A percentile compares a stretch with the other conserved stretches of the same genome.
Evolutionary conservation across 352 stramenopile species (phyloP).

Genomic region (Plasmopara muralis): DNA sequence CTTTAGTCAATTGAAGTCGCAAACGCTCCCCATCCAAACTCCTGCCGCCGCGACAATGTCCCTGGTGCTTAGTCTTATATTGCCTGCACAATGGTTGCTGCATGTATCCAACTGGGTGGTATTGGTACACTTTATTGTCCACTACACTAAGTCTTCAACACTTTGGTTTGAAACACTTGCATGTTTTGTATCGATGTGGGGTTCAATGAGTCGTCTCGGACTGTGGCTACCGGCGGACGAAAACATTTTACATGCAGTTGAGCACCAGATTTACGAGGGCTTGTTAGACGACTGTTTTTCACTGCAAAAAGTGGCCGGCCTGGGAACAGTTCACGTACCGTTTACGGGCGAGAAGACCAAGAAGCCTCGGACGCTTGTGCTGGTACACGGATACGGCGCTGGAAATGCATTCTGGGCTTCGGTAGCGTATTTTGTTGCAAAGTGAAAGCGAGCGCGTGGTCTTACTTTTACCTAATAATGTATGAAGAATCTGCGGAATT

Average conservation of each 20-base stretch:
- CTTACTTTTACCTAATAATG: no score
- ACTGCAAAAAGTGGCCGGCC: no score
- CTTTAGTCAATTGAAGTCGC: slow-evolving; percentile 10
- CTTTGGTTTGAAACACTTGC: slow-evolving; percentile 10
- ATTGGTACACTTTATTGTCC: slow-evolving; percentile 13
- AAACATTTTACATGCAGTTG: slow-evolving; percentile 4
- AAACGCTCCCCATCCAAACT: slow-evolving; percentile 6
- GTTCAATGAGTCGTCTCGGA: slow-evolving; percentile 17
- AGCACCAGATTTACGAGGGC: no score
- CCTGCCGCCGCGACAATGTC: slow-evolving; percentile 9
- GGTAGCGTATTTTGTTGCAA: no score
- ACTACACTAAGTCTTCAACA: neutral
- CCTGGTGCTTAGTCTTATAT: slow-evolving; percentile 7
- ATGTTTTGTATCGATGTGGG: slow-evolving; percentile 24
- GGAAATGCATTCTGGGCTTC: no score
- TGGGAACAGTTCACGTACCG: no score
- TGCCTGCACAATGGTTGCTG: slow-evolving; percentile 14
- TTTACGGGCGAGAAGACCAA: no score
- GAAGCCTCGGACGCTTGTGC: no score
- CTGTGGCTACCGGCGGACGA: slow-evolving; percentile 47
- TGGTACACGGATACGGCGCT: no score
- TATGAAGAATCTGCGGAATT: no score
- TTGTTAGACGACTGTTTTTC: no score
- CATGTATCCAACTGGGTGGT: slow-evolving; percentile 1
- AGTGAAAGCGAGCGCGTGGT: no score